These are phyloP conservation scores for Metarhizium rileyi DNA, from an alignment of 2,329 filamentous ascomycete species.

Conservation along the genomic window DNA sequence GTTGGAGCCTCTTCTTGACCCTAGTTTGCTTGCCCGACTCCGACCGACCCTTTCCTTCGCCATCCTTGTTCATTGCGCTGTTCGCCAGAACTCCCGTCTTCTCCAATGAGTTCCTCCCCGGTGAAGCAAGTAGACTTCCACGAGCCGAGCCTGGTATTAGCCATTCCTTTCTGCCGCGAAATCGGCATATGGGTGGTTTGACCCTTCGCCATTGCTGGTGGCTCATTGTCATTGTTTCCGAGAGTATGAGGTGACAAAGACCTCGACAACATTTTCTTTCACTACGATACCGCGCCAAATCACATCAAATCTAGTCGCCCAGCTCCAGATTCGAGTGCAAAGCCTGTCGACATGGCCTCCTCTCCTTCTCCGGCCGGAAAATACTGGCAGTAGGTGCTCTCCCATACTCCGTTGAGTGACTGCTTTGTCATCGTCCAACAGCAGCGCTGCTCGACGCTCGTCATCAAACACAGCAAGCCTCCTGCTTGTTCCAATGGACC, in stretches of 20 bases:
- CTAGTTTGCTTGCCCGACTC: neutral
- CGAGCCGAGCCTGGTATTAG: conserved; percentile 25
- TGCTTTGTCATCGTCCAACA: neutral
- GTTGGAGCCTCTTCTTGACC: neutral
- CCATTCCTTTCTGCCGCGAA: conserved; percentile 14
- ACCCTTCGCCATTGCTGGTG: conserved; percentile 11
- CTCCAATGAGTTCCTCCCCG: conserved; percentile 27
- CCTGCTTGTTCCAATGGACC: neutral
- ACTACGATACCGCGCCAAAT: conserved; percentile 2
- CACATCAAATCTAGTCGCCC: conserved; percentile 1
- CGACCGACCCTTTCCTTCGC: neutral
- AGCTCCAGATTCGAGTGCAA: conserved; percentile 1
- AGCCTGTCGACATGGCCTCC: conserved; percentile 5
- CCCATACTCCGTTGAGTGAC: neutral
- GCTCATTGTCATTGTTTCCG: conserved; percentile 15
- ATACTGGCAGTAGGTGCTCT: conserved; percentile 28
- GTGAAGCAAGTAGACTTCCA: conserved; percentile 24
- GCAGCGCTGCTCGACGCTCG: neutral
- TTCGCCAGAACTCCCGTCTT: conserved; percentile 14
- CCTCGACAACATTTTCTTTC: conserved; percentile 13
- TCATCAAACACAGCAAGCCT: neutral
- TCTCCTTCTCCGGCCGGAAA: conserved; percentile 22
- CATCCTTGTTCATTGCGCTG: conserved; percentile 2
- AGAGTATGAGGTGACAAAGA: conserved; percentile 24
- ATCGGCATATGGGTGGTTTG: conserved; percentile 25